Conservation (phyloP, 108 stramenopile genomes). For the Chaetoceros tenuissimus region DNA sequence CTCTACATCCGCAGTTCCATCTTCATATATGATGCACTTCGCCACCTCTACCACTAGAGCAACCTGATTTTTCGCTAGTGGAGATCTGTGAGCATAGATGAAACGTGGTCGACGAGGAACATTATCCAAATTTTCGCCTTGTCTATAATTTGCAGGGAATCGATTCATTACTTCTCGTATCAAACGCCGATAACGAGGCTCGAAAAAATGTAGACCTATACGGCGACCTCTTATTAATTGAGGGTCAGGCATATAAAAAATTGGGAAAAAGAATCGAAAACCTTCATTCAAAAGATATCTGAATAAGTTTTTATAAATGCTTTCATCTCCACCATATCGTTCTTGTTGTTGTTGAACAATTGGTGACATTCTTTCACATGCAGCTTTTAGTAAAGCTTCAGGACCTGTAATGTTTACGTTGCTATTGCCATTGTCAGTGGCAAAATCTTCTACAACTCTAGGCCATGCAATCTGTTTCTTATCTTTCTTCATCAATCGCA, state of each 20-base stretch:
- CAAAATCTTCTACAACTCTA: too few species aligned
- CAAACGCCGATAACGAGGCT: conserved; percentile 40
- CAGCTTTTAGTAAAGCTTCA: too few species aligned
- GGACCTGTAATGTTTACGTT: too few species aligned
- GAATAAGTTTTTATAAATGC: too few species aligned
- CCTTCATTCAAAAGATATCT: conserved; percentile 22
- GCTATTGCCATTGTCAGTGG: too few species aligned
- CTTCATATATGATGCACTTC: conserved; percentile 18
- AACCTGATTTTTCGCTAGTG: conserved; percentile 13
- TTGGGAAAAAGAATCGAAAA: conserved; percentile 29
- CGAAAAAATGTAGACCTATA: conserved; percentile 47
- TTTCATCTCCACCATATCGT: too few species aligned
- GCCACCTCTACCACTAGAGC: conserved; percentile 37
- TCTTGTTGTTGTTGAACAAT: too few species aligned
- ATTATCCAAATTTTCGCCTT: conserved; percentile 9
- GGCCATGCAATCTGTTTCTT: too few species aligned
- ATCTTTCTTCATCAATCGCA: too few species aligned
- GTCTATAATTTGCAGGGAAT: conserved; percentile 23
- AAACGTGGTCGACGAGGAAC: conserved; percentile 32
- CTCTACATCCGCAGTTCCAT: conserved; percentile 48
- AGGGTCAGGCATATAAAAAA: conserved; percentile 39
- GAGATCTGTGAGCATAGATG: conserved; percentile 41
- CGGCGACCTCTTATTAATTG: conserved; percentile 19
- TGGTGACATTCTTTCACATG: too few species aligned
- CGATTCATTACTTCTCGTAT: conserved; percentile 43